Evolutionary conservation across 176 grass and related monocot species (phyloP).

Genomic region (Typha latifolia): DNA sequence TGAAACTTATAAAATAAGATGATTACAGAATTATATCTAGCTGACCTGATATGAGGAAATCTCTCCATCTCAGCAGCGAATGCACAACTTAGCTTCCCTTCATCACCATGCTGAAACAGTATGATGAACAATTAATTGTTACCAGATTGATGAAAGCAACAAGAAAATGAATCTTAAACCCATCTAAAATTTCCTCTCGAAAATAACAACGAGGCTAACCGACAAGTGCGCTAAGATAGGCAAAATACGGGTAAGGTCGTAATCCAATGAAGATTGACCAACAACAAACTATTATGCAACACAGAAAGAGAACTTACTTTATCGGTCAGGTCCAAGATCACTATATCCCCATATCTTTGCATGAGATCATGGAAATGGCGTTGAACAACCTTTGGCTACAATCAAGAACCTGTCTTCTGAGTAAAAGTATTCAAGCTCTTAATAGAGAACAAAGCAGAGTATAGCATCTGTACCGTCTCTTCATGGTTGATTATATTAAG

Average conservation of each 20-base stretch:
- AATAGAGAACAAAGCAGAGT: constrained; percentile 2
- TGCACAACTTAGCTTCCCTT: constrained; percentile 70
- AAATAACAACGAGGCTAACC: neutral
- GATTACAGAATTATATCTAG: neutral
- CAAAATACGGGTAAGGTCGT: neutral
- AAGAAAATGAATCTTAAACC: neutral
- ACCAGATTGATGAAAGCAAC: neutral
- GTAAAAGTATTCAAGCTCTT: constrained; percentile 16
- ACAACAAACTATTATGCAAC: neutral
- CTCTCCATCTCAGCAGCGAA: constrained; percentile 79
- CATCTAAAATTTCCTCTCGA: neutral
- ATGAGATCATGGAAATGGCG: constrained; percentile 76
- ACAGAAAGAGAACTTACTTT: constrained; percentile 52
- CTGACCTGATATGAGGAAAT: constrained; percentile 56
- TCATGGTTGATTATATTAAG: constrained; percentile 75
- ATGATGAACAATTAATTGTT: constrained; percentile 6
- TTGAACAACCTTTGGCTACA: constrained; percentile 68
- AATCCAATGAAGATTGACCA: neutral
- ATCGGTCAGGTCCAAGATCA: constrained; percentile 81
- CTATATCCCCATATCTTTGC: constrained; percentile 78
- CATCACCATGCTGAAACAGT: constrained; percentile 68
- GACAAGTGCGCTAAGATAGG: too few relatives aligned
- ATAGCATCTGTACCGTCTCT: constrained; percentile 49
- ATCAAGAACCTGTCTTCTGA: constrained; percentile 24
- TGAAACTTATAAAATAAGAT: neutral